Base-by-base conservation (phyloP, 2,329 filamentous ascomycete genomes). In the Hypoxylon rubiginosum region DNA sequence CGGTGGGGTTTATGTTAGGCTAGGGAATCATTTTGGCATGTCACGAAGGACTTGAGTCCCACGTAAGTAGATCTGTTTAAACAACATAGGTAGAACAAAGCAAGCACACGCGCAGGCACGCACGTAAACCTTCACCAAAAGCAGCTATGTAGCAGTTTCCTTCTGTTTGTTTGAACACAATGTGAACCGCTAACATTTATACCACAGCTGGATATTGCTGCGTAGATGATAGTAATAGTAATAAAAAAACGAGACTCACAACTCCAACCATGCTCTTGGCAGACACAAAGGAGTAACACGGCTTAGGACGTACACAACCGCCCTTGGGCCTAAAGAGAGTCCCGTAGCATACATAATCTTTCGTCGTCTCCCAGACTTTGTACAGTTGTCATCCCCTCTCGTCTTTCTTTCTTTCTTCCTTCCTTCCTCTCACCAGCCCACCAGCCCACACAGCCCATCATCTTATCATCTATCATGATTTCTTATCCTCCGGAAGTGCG, bases 211-310 rank as follows among this genome's bases (percentile, higher is more conserved):
- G 55, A 45, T 52, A 45, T 59, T 55, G 50, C 17, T 62, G 32
- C 46, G 21, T 51, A n/a, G n/a, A n/a, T n/a, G n/a, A n/a, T n/a
- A 43, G 36, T 46, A 63, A 59, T 54, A 34, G 15, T 36, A 66
- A 28, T 28, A 59, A 57, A n/a, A n/a, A n/a, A 46, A 46, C 13
- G 36, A 64, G 55, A 64, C 60, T 58, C 64, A 50, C 59, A 72
- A 72, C 70, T 71, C 70, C 70, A 64, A 62, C 66, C 70, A 72
- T 72, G 70, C 70, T 64, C 62, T 58, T 62, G 62, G 50, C 15
- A 49, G 46, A 49, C 46, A 49, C 46, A 68, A 55, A 71, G 68
- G 71, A 62, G 65, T n/a, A 72, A 71, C 70, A 67, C 65, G 67
- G 67, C 61, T 63, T 61, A 66, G 61, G 68, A 67, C 68, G 57